Conservation (phyloP, 108 stramenopile species). For the Pseudonitzschia delicatissima region DNA sequence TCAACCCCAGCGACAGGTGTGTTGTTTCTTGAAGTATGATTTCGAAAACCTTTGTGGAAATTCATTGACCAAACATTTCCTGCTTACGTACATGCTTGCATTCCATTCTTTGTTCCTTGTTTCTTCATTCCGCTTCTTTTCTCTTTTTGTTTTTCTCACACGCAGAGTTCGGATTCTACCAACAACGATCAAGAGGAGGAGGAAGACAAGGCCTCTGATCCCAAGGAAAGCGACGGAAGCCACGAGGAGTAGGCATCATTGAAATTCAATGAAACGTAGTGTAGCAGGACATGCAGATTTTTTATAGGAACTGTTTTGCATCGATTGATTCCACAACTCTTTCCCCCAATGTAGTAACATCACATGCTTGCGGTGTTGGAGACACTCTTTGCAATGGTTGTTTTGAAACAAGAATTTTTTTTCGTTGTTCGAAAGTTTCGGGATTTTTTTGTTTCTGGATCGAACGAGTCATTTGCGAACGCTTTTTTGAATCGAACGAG, state of each 20-base stretch:
- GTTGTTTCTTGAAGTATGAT: not conserved
- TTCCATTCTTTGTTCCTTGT: not conserved
- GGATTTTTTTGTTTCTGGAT: too few relatives aligned
- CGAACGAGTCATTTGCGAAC: too few relatives aligned
- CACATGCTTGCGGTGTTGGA: too few relatives aligned
- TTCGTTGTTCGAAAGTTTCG: too few relatives aligned
- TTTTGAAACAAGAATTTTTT: too few relatives aligned
- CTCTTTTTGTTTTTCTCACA: not conserved
- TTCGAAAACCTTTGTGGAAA: too few relatives aligned
- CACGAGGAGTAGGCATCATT: too few relatives aligned
- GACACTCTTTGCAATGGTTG: too few relatives aligned
- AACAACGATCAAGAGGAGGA: not conserved
- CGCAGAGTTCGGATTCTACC: conserved; percentile 1
- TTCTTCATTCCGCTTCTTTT: not conserved
- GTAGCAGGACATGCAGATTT: not conserved
- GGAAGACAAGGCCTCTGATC: not conserved
- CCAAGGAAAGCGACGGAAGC: not conserved
- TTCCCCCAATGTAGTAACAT: too few relatives aligned
- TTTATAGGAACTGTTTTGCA: not conserved
- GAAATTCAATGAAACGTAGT: too few relatives aligned
- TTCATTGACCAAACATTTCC: not conserved
- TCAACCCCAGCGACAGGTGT: not conserved
- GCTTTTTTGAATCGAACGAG: too few relatives aligned
- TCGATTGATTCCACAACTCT: not conserved
- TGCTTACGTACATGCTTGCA: not conserved